Conservation (phyloP, 208 protist genomes). For the Crithidia sp. region DNA sequence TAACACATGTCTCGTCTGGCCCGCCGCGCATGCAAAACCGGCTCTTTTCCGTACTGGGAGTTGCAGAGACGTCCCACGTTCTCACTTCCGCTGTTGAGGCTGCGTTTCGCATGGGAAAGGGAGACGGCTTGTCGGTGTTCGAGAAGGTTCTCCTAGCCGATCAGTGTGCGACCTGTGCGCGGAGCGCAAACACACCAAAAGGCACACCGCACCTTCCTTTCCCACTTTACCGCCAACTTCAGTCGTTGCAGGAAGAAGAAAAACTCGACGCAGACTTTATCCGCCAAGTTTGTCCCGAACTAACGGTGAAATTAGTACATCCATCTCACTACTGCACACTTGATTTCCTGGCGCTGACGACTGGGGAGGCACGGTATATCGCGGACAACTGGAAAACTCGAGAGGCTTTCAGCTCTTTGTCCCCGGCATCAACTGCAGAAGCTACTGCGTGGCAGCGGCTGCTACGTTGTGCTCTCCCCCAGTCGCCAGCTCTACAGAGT, state of each 20-base stretch:
- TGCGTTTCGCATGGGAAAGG: slow-evolving; percentile 14
- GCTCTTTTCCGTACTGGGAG: slow-evolving; percentile 25
- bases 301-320: slow-evolving; percentile 24
- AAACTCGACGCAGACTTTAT: background rate
- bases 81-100: slow-evolving; percentile 18
- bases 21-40: slow-evolving; percentile 10
- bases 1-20: background rate
- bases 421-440: background rate
- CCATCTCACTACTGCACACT: slow-evolving; percentile 29
- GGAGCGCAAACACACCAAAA: background rate
- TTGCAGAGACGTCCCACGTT: background rate
- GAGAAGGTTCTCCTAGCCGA: slow-evolving; percentile 37
- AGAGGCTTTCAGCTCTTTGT: background rate
- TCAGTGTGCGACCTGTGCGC: slow-evolving; percentile 14
- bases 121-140: slow-evolving; percentile 24
- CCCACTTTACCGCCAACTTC: slow-evolving; percentile 21
- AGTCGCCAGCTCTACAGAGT: slow-evolving; percentile 16
- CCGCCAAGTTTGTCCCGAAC: slow-evolving; percentile 21
- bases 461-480: slow-evolving; percentile 4
- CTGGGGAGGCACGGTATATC: slow-evolving; percentile 18
- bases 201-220: slow-evolving; percentile 29
- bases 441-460: slow-evolving; percentile 4
- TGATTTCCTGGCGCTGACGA: slow-evolving; percentile 28
- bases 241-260: slow-evolving; percentile 3
- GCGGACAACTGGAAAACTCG: slow-evolving; percentile 13